Percentiles rank a stretch among this genome's conserved stretches.
These are phyloP conservation scores for Penicillium sp. DNA, from an alignment of 2,329 filamentous ascomycete species.

Conservation along the genomic window DNA sequence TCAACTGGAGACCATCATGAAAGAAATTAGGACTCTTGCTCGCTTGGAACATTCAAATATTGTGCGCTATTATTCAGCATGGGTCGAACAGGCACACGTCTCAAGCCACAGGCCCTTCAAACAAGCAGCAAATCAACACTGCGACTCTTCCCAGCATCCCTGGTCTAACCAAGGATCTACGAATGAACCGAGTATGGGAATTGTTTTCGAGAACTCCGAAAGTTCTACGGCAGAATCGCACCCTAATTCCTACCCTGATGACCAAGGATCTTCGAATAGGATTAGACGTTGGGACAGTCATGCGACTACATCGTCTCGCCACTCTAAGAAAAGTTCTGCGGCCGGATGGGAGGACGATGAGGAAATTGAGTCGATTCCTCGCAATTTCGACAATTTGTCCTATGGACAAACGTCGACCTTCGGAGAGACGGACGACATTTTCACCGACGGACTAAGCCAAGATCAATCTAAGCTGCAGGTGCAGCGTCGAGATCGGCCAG, in stretches of 20 bases:
- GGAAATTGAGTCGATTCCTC: conserved; percentile 55
- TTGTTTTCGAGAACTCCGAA: conserved; percentile 48
- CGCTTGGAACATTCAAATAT: conserved; percentile 67
- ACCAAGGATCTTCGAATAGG: conserved; percentile 24
- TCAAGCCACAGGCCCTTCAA: conserved; percentile 13
- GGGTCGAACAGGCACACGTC: conserved; percentile 59
- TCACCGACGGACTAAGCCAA: conserved; percentile 46
- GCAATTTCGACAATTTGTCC: conserved; percentile 40
- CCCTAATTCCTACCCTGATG: conserved; percentile 21
- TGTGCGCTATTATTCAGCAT: conserved; percentile 68
- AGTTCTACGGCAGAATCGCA: conserved; percentile 28
- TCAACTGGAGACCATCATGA: conserved; percentile 61
- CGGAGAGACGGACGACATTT: conserved; percentile 43
- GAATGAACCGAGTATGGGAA: conserved; percentile 39
- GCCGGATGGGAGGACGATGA: conserved; percentile 48
- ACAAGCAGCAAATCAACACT: conserved; percentile 6
- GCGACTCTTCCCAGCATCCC: conserved; percentile 21
- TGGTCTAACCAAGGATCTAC: conserved; percentile 18
- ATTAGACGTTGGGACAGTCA: conserved; percentile 36
- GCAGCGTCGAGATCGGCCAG: conserved; percentile 26
- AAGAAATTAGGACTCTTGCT: conserved; percentile 66
- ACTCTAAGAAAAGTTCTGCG: conserved; percentile 46
- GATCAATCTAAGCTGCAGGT: conserved; percentile 39
- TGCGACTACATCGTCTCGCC: conserved; percentile 44
- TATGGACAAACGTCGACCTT: conserved; percentile 40